These are phyloP conservation scores for Picea abies DNA, from an alignment of 83 land plant species.

Conservation along the genomic window DNA sequence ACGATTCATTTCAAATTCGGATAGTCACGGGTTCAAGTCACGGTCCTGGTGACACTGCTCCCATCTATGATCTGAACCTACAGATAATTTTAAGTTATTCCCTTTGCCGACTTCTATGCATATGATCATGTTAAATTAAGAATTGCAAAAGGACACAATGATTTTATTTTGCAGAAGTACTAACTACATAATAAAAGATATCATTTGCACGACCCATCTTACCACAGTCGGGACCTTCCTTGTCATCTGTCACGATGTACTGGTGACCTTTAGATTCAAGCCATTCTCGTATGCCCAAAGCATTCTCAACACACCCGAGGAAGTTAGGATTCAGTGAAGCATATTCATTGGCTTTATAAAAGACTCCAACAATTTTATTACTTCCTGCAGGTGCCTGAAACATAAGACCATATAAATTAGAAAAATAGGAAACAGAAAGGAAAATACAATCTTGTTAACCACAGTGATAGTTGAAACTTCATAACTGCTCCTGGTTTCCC, in stretches of 20 bases:
- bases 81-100: not conserved
- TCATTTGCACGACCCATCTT: not conserved
- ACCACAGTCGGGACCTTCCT: conserved; percentile 94
- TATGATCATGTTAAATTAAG: not conserved
- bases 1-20: too few relatives aligned
- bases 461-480: too few relatives aligned
- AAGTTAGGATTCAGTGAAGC: conserved; percentile 70
- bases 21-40: too few relatives aligned
- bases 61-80: not conserved
- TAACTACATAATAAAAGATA: not conserved
- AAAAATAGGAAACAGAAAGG: not conserved
- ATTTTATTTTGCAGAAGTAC: not conserved
- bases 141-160: not conserved
- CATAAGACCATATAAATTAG: not conserved
- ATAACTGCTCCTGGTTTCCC: not conserved
- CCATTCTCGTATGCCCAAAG: conserved; percentile 84
- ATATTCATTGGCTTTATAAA: conserved; percentile 83
- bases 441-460: not conserved
- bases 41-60: too few relatives aligned
- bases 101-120: not conserved
- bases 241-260: conserved; percentile 93
- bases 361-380: conserved; percentile 86
- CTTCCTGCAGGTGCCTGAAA: conserved; percentile 44
- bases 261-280: conserved; percentile 85
- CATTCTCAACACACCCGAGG: conserved; percentile 73